A percentile compares a stretch with the other conserved stretches of the same genome.
phyloP scores from a whole-genome alignment of 371 early-diverging fungal species.

The Mucor velutinosus region DNA sequence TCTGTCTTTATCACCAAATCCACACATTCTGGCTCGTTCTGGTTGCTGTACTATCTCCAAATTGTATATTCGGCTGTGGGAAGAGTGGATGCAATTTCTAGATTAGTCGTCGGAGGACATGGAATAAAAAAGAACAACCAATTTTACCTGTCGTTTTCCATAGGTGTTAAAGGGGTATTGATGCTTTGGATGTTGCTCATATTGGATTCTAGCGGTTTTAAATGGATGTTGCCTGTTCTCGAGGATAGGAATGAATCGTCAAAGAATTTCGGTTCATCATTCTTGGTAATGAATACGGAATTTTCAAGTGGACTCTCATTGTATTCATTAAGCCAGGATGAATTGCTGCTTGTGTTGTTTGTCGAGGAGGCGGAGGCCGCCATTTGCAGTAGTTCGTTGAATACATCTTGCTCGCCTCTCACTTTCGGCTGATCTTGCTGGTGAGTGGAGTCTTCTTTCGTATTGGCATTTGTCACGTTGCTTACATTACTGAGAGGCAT shows the following conservation, averaged over 20 bases:
- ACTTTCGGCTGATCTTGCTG: neutral
- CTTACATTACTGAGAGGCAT: neutral
- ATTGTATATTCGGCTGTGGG: constrained; percentile 8
- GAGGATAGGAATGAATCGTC: neutral
- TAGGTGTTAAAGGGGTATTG: neutral
- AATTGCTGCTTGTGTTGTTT: neutral
- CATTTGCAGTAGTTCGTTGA: neutral
- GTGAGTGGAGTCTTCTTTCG: neutral
- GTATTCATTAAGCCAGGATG: neutral
- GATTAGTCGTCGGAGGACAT: neutral
- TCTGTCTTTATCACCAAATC: constrained; percentile 78
- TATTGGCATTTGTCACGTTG: neutral
- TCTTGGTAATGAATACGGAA: neutral
- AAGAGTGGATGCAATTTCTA: neutral
- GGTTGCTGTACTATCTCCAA: constrained; percentile 69
- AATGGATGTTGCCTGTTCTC: neutral
- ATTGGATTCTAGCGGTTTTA: neutral
- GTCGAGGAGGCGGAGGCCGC: neutral
- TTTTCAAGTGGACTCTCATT: neutral
- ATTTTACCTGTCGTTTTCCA: neutral
- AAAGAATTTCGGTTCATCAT: neutral
- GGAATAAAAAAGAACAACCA: neutral
- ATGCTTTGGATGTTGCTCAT: neutral
- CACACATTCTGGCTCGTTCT: constrained; percentile 82
- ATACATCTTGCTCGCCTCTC: neutral